A percentile compares a stretch with the other conserved stretches of the same genome.
phyloP scores from a whole-genome alignment of 2,329 filamentous ascomycete genomes.

The Conoideocrella luteorostrata region DNA sequence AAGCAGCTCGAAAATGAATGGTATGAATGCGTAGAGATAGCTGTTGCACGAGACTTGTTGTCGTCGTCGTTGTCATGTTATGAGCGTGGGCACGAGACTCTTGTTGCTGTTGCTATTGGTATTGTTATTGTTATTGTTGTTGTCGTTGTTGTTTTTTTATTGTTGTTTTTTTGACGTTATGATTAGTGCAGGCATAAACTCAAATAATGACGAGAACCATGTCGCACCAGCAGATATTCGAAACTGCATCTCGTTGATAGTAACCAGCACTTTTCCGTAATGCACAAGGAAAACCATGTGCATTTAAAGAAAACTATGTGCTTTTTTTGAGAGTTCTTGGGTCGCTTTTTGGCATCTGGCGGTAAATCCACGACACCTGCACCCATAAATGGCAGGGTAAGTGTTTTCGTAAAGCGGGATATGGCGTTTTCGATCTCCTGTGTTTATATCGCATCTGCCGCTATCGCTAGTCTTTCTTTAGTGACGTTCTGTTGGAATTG shows the following conservation, averaged over 20 bases:
- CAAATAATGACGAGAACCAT: no score
- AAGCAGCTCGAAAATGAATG: conserved; percentile 3
- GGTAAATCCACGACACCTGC: conserved; percentile 86
- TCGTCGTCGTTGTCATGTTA: no score
- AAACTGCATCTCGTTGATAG: conserved; percentile 69
- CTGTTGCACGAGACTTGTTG: no score
- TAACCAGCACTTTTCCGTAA: conserved; percentile 73
- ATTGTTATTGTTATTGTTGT: no score
- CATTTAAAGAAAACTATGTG: no score
- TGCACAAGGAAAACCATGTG: conserved; percentile 95
- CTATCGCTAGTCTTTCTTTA: conserved; percentile 51
- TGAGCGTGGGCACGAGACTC: no score
- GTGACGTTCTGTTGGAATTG: no score
- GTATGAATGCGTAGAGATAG: conserved; percentile 4
- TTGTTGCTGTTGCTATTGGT: no score
- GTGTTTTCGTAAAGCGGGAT: conserved; percentile 85
- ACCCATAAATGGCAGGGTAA: conserved; percentile 79
- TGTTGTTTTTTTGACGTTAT: no score
- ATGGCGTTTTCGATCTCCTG: conserved; percentile 56
- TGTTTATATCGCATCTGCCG: conserved; percentile 49
- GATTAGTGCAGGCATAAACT: no score
- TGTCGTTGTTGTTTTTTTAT: no score
- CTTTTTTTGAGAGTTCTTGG: conserved; percentile 86
- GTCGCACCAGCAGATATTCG: conserved; percentile 81
- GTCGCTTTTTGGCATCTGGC: conserved; percentile 73